A percentile compares a stretch with the other conserved stretches of the same genome.
phyloP scores from a whole-genome alignment of 306 rosid genomes.

The Acmispon strigosus region DNA sequence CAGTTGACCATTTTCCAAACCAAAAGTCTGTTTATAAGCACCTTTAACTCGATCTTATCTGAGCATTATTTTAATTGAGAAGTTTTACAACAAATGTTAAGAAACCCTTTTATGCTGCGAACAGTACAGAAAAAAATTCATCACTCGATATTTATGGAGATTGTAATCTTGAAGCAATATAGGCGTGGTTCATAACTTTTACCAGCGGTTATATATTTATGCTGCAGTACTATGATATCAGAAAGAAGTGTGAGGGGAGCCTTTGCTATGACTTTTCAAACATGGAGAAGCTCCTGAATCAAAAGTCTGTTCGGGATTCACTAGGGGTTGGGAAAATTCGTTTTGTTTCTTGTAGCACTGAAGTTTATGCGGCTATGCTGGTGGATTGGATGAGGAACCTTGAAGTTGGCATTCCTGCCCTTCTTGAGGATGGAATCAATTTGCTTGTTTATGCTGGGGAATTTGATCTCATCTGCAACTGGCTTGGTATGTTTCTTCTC shows the following conservation, averaged over 20 bases:
- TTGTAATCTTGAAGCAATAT: constrained; percentile 9
- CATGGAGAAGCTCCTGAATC: constrained; percentile 80
- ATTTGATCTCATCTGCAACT: constrained; percentile 92
- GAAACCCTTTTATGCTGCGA: not conserved
- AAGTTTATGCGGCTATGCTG: constrained; percentile 70
- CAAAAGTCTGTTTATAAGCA: not conserved
- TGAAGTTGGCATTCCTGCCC: constrained; percentile 84
- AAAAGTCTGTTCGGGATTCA: constrained; percentile 56
- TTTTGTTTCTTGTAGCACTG: constrained; percentile 82
- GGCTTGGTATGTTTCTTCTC: constrained; percentile 64
- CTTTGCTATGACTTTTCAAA: constrained; percentile 93
- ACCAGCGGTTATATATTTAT: constrained; percentile 1
- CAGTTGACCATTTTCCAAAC: constrained; percentile 10
- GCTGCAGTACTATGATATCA: constrained; percentile 80
- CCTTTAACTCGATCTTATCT: not conserved
- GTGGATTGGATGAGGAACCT: constrained; percentile 92
- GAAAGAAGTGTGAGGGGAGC: constrained; percentile 78
- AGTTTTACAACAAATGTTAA: not conserved
- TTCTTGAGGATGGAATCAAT: constrained; percentile 81
- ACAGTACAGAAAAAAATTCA: not conserved
- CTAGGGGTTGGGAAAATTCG: constrained; percentile 79
- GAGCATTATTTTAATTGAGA: not conserved
- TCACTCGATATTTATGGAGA: not conserved
- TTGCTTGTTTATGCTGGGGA: constrained; percentile 90
- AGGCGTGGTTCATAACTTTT: not conserved